Evolutionary conservation across 1,139 yeast genomes (phyloP).

Genomic region (Geotrichum fermentans): DNA sequence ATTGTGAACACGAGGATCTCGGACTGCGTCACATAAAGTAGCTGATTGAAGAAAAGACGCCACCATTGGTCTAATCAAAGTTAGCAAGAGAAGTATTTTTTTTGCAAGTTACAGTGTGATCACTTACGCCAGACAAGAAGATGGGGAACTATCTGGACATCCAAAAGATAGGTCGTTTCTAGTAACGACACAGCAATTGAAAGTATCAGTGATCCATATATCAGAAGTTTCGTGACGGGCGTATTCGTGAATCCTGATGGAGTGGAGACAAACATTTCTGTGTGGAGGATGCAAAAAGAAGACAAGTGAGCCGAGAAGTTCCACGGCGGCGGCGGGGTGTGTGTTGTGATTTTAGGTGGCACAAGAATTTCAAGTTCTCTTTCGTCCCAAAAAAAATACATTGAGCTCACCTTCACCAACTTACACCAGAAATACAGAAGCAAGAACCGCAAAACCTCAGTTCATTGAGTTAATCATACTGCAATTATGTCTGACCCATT

Average conservation of each 20-base stretch:
- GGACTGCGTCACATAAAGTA: constrained; percentile 59
- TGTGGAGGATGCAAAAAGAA: background rate
- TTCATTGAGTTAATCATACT: background rate
- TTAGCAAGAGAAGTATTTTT: background rate
- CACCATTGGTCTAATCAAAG: constrained; percentile 52
- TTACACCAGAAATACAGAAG: no score
- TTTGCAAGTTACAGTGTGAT: background rate
- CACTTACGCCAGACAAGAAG: constrained; percentile 46
- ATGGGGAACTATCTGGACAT: constrained; percentile 55
- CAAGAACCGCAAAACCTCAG: background rate
- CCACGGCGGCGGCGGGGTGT: no score
- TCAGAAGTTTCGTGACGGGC: constrained; percentile 51
- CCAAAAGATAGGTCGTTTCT: constrained; percentile 52
- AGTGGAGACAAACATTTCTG: constrained; percentile 37
- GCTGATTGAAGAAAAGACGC: constrained; percentile 55
- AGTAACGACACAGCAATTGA: constrained; percentile 55
- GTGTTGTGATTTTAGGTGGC: background rate
- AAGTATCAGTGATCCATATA: constrained; percentile 41
- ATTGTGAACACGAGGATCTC: constrained; percentile 53
- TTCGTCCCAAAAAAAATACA: background rate
- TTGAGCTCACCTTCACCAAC: background rate
- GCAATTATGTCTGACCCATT: constrained; percentile 16
- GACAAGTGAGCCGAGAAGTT: no score
- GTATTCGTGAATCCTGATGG: constrained; percentile 58
- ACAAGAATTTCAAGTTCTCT: background rate